Evolutionary conservation across 2,329 filamentous ascomycete genomes (phyloP).

Genomic region (Chrysoporthe deuterocubensis): DNA sequence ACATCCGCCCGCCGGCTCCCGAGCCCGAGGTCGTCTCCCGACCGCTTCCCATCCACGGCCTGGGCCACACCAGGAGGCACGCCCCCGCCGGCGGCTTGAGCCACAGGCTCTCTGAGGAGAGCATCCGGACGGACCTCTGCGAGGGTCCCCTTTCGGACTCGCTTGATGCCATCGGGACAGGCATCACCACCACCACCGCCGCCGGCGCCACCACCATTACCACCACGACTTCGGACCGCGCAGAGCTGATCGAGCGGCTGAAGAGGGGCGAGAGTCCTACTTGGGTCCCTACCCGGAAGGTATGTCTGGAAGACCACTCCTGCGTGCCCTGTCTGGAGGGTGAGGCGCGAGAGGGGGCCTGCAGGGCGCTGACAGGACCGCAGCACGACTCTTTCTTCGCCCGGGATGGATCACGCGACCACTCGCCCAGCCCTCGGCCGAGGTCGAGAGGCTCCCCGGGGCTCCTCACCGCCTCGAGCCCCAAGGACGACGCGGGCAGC

Average conservation of each 20-base stretch:
- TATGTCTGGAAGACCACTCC: constrained; percentile 38
- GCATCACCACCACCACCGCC: neutral
- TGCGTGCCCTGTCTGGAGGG: too few relatives aligned
- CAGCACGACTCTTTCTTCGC: constrained; percentile 49
- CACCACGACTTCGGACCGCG: constrained; percentile 61
- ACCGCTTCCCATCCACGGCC: constrained; percentile 11
- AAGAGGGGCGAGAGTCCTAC: constrained; percentile 78
- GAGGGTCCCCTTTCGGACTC: constrained; percentile 58
- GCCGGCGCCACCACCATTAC: constrained; percentile 4
- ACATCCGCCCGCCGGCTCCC: constrained; percentile 17
- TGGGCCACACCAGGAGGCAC: constrained; percentile 1
- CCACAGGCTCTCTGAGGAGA: constrained; percentile 60
- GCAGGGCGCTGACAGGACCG: constrained; percentile 21
- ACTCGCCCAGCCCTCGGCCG: constrained; percentile 42
- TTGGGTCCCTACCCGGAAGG: constrained; percentile 71
- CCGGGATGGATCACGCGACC: constrained; percentile 39
- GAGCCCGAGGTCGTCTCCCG: constrained; percentile 15
- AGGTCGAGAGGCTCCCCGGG: constrained; percentile 42
- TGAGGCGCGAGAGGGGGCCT: neutral
- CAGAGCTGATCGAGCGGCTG: constrained; percentile 80
- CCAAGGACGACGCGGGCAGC: constrained; percentile 38
- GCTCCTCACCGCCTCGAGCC: constrained; percentile 52
- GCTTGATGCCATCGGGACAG: constrained; percentile 35
- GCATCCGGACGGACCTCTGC: constrained; percentile 63
- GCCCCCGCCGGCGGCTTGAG: constrained; percentile 26